Base-by-base conservation (phyloP, 2,329 filamentous ascomycete genomes). In the Aspergillus fructus region DNA sequence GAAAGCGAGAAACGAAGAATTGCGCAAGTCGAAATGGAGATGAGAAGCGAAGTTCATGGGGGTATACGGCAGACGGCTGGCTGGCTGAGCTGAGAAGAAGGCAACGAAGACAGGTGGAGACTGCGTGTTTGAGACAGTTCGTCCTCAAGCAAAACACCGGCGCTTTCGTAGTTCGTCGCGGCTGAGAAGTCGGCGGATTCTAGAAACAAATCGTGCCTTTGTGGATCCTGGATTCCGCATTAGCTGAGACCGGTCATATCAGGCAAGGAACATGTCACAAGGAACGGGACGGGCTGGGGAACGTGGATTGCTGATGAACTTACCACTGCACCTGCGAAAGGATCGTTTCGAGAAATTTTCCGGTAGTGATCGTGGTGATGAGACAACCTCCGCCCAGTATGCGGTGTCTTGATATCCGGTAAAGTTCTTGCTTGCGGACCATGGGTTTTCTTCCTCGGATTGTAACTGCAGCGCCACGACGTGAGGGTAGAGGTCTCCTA, bases 401-500 rank as follows among this genome's bases (percentile, higher is more conserved):
- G 62, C 60, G 46, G 64, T 64, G 43, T 71, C 62, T 24, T 63
- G 61, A 56, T 72, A 68, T 33, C 70, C 68, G 33, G 66, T 63
- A 53, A 68, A 71, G 51, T 66, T 66, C 53, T 66, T 68, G 58
- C 58, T 62, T 47, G 60, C 51, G 47, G 58, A 58, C 61, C 66
- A 69, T 57, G 62, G 62, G 34, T 59, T 64, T 17, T 68, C 64
- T 41, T 72, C 63, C 17, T 53, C 21, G 62, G 67, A 67, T 62
- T 68, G 68, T 34, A 68, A 67, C 61, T 74, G 71, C 34, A 74
- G 65, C 40, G 71, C 71, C 13, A 68, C 64, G 33, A 75, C 73
- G 57, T 75, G 73, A 24, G 73, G 73, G 50, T 75, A 75, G 50
- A 74, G 69, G 27, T 62, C 53, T 37, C 66, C 67, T 21, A 74